Base-by-base conservation (phyloP, 2,329 filamentous ascomycete genomes). In the Alternaria sp. region DNA sequence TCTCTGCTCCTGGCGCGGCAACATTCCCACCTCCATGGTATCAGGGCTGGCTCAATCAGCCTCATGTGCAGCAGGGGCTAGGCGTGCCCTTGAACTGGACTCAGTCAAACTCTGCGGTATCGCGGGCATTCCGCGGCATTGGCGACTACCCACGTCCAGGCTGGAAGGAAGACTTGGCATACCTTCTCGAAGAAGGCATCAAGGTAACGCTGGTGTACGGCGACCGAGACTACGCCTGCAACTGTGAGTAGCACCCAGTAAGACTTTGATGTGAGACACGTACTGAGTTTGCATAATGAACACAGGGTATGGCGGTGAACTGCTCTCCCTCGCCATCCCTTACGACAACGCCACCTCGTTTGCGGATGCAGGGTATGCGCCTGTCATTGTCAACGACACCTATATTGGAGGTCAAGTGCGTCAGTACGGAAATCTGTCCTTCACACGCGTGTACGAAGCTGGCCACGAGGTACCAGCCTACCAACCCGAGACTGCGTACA, bases 341-440 rank as follows among this genome's bases (percentile, higher is more conserved):
- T 78, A 83, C 57, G 63, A 59, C 18, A 88, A 90, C 64, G 78
- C 82, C 0, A 76, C 79, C 1, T 77, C 80, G 28, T 95, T 94
- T 73, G 80, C 83, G 2, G 75, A 80, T 0, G 88, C 92, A 0
- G 91, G 91, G 1, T 95, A 95, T 73, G 86, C 87, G 0, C 87
- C 89, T 14, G 88, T 95, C 63, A 81, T 88, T 12, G 87, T 91
- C 41, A 91, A 92, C 72, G 84, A 83, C 26, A 83, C 85, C 7
- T 90, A 90, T 77, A 86, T 88, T 71, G 91, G 87, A 52, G 92
- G 92, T 20, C 86, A 87, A 57, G 91, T 92, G 0, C 86, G 91
- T 4, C 91, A 95, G 75, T 91, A 87, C 69, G 91, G 90, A 11
- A 94, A 94, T 57, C 74, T 86, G 7, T 81, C 78, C 34, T 86